Evolutionary conservation across 352 stramenopile genomes (phyloP).

Genomic region (Peronospora farinosa): DNA sequence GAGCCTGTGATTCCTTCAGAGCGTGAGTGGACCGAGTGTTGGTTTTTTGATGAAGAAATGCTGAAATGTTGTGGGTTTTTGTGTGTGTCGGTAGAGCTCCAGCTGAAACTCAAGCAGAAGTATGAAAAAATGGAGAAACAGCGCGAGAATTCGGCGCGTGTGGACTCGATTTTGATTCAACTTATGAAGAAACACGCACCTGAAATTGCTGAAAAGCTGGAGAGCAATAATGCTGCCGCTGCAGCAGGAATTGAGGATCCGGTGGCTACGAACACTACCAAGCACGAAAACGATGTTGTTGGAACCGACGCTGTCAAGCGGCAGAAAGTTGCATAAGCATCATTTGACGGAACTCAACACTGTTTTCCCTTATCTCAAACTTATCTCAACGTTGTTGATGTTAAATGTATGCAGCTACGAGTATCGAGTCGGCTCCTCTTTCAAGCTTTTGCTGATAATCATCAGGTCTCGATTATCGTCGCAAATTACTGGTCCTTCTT

Average conservation of each 20-base stretch:
- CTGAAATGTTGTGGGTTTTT: neutral
- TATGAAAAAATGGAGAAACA: slow-evolving; percentile 85
- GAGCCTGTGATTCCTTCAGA: slow-evolving; percentile 79
- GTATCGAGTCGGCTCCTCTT: neutral
- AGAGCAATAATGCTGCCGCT: slow-evolving; percentile 30
- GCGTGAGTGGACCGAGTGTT: slow-evolving; percentile 33
- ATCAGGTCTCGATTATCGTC: too few species aligned
- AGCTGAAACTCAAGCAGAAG: slow-evolving; percentile 84
- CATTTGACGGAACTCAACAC: slow-evolving; percentile 1
- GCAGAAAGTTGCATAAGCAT: slow-evolving; percentile 47
- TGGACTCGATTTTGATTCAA: slow-evolving; percentile 78
- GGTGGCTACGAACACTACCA: slow-evolving; percentile 12
- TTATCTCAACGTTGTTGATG: slow-evolving; percentile 12
- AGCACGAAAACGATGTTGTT: slow-evolving; percentile 23
- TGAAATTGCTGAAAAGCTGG: slow-evolving; percentile 74
- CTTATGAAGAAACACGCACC: slow-evolving; percentile 85
- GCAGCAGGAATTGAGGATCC: slow-evolving; percentile 6
- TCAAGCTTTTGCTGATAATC: too few species aligned
- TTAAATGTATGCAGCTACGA: slow-evolving; percentile 18
- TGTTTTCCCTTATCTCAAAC: slow-evolving; percentile 5
- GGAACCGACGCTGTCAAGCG: slow-evolving; percentile 43
- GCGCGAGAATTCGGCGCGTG: slow-evolving; percentile 72
- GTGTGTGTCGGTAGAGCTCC: slow-evolving; percentile 43
- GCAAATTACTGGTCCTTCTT: slow-evolving; percentile 35
- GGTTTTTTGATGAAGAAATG: neutral